A percentile compares a stretch with the other conserved stretches of the same genome.
phyloP scores from a whole-genome alignment of 2,329 filamentous ascomycete species.

The Xylaria digitata region DNA sequence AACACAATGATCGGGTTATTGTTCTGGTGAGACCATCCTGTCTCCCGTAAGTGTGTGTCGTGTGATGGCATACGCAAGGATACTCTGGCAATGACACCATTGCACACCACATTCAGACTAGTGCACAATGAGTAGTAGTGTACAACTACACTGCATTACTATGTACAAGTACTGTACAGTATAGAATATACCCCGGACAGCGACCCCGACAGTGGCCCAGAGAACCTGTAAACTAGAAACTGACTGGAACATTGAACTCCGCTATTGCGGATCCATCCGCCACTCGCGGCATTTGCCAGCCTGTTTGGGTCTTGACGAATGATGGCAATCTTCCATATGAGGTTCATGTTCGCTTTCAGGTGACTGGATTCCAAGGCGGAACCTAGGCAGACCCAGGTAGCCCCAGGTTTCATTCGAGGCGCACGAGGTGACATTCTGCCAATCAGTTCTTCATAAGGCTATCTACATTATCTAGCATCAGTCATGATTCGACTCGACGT shows the following conservation, averaged over 20 bases:
- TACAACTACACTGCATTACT: too few species aligned
- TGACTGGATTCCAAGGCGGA: slow-evolving; percentile 18
- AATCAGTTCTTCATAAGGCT: slow-evolving; percentile 14
- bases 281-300: slow-evolving; percentile 9
- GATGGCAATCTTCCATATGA: background rate
- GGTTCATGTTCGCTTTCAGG: slow-evolving; percentile 15
- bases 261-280: slow-evolving; percentile 33
- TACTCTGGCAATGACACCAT: slow-evolving; percentile 31
- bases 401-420: background rate
- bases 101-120: slow-evolving; percentile 23
- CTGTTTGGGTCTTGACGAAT: slow-evolving; percentile 17
- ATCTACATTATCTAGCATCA: too few species aligned
- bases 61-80: slow-evolving; percentile 6
- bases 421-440: slow-evolving; percentile 21
- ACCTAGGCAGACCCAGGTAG: too few species aligned
- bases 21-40: too few species aligned
- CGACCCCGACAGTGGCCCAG: background rate
- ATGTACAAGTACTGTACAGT: too few species aligned
- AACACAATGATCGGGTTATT: too few species aligned
- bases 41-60: too few species aligned
- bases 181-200: slow-evolving; percentile 19
- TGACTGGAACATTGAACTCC: slow-evolving; percentile 16
- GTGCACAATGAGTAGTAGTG: too few species aligned
- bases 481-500: too few species aligned
- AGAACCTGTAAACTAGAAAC: slow-evolving; percentile 5